These are phyloP conservation scores for Boletus sp. DNA, from an alignment of 1,284 basidiomycete genomes.

Conservation along the genomic window DNA sequence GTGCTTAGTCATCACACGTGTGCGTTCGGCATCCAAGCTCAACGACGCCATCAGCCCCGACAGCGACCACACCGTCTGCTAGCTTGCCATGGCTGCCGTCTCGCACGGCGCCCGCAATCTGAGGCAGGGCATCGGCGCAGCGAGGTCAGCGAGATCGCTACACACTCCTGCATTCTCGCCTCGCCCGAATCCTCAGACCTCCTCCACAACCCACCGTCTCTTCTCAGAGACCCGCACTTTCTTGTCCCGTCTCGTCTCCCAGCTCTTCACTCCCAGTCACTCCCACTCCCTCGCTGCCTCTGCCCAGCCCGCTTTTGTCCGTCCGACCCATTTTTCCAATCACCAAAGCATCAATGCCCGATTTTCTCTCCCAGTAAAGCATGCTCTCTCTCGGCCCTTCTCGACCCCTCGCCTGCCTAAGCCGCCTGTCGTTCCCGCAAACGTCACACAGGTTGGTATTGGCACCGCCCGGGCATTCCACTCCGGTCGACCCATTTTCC, in stretches of 20 bases:
- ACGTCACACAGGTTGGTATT: conserved; percentile 62
- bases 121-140: conserved; percentile 22
- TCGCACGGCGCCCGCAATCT: conserved; percentile 28
- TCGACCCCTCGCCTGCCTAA: conserved; percentile 51
- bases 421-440: conserved; percentile 45
- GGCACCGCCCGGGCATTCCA: conserved; percentile 71
- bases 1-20: conserved; percentile 18
- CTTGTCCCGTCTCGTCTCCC: conserved; percentile 51
- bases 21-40: background rate
- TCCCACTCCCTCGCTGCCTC: conserved; percentile 34
- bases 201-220: conserved; percentile 43
- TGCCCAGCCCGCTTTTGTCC: conserved; percentile 37
- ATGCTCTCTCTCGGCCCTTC: conserved; percentile 44
- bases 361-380: conserved; percentile 51
- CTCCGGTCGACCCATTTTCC: conserved; percentile 67
- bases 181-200: conserved; percentile 1
- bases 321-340: conserved; percentile 33
- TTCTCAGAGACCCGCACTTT: conserved; percentile 52
- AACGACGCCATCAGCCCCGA: too few relatives aligned
- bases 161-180: conserved; percentile 17
- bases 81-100: conserved; percentile 21
- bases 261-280: conserved; percentile 55
- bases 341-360: conserved; percentile 38
- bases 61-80: background rate
- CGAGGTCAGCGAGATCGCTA: conserved; percentile 13